Percentiles rank a stretch among this genome's conserved stretches.
Evolutionary conservation across 2,329 filamentous ascomycete genomes (phyloP).

Genomic region (Verticillium nonalfalfae): DNA sequence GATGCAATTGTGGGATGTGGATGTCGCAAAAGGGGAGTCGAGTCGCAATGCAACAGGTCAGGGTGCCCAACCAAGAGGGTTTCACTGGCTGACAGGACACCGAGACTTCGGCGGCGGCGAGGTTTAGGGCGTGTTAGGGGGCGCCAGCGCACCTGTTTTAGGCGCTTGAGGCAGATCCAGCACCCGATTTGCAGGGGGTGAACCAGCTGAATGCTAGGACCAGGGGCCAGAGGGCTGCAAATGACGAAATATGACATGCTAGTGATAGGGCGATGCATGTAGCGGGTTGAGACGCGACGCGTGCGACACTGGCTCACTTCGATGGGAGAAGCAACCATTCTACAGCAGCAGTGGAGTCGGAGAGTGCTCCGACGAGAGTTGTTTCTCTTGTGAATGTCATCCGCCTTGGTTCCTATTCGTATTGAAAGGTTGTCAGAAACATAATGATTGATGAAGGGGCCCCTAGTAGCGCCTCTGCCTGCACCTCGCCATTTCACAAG

Average conservation of each 20-base stretch:
- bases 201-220: background rate
- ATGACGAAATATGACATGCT: background rate
- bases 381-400: too few species aligned
- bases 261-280: background rate
- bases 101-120: background rate
- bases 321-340: background rate
- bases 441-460: too few species aligned
- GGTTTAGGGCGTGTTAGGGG: background rate
- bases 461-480: too few species aligned
- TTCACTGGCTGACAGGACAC: background rate
- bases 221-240: background rate
- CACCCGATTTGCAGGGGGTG: background rate
- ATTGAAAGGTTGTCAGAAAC: too few species aligned
- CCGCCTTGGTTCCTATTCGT: too few species aligned
- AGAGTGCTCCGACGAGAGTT: too few species aligned
- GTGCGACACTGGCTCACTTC: background rate
- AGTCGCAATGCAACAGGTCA: background rate
- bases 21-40: background rate
- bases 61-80: background rate
- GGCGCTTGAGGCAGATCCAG: background rate
- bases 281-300: background rate
- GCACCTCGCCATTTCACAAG: background rate
- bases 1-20: background rate
- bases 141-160: background rate
- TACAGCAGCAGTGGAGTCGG: background rate